phyloP scores from a whole-genome alignment of 805 yeast genomes.

The baker's yeast (Saccharomyces cerevisiae) region DNA sequence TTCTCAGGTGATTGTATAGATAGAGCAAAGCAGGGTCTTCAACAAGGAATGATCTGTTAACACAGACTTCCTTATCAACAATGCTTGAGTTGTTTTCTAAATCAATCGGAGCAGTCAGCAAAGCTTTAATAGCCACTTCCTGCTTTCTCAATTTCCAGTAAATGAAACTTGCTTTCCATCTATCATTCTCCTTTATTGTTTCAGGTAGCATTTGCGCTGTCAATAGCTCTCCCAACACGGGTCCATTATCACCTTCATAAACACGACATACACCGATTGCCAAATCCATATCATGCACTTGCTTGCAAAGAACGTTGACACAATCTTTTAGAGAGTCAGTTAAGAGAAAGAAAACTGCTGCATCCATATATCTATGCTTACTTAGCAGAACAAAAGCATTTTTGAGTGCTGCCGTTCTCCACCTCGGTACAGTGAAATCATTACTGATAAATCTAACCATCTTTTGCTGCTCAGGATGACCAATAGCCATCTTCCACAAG shows the following conservation, averaged over 20 bases:
- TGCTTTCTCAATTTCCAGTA: slow-evolving; percentile 55
- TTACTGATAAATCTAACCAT: slow-evolving; percentile 69
- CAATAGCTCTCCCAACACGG: slow-evolving; percentile 43
- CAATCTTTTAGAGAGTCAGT: slow-evolving; percentile 73
- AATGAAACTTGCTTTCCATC: slow-evolving; percentile 79
- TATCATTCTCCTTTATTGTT: slow-evolving; percentile 55
- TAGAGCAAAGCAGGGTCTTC: slow-evolving; percentile 79
- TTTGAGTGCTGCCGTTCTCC: slow-evolving; percentile 84
- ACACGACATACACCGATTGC: slow-evolving; percentile 78
- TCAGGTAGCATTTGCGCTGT: slow-evolving; percentile 43
- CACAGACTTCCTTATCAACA: slow-evolving; percentile 28
- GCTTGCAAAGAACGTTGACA: slow-evolving; percentile 60
- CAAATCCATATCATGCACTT: slow-evolving; percentile 58
- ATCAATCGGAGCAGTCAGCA: slow-evolving; percentile 48
- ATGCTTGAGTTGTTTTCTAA: slow-evolving; percentile 25
- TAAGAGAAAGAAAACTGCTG: slow-evolving; percentile 80
- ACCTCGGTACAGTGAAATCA: slow-evolving; percentile 65
- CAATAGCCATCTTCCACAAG: slow-evolving; percentile 70
- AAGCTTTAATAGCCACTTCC: slow-evolving; percentile 50
- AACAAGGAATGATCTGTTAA: slow-evolving; percentile 40
- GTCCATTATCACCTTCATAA: slow-evolving; percentile 56
- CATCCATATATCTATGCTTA: slow-evolving; percentile 78
- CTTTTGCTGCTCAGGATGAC: slow-evolving; percentile 75
- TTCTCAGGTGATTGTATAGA: slow-evolving; percentile 55
- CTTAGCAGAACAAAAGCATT: slow-evolving; percentile 88